These are phyloP conservation scores for Pseudogymnoascus sp. DNA, from an alignment of 2,329 filamentous ascomycete genomes.

Conservation along the genomic window DNA sequence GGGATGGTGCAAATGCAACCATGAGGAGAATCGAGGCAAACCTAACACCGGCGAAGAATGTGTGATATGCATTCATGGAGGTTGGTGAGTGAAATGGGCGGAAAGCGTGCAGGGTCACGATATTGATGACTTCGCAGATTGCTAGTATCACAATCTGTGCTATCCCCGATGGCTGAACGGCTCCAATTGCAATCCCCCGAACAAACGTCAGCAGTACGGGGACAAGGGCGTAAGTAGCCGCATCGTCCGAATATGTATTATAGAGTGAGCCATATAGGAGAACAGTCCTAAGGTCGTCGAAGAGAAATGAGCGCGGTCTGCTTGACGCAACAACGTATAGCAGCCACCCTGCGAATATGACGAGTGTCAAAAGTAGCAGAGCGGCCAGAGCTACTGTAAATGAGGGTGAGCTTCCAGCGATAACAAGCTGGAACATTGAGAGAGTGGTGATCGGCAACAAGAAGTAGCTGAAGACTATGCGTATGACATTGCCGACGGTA, in stretches of 20 bases:
- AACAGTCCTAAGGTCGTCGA: conserved; percentile 86
- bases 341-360: conserved; percentile 70
- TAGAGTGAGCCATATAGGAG: conserved; percentile 88
- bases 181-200: conserved; percentile 83
- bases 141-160: conserved; percentile 87
- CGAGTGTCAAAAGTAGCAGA: conserved; percentile 62
- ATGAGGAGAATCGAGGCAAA: conserved; percentile 69
- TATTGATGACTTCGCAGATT: conserved; percentile 86
- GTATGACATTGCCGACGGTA: conserved; percentile 66
- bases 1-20: conserved; percentile 74
- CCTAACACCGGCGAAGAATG: conserved; percentile 69
- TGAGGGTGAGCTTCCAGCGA: conserved; percentile 57
- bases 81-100: conserved; percentile 83
- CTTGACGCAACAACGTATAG: conserved; percentile 73
- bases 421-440: conserved; percentile 85
- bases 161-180: conserved; percentile 84
- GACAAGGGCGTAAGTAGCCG: conserved; percentile 80
- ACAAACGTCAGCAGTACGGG: conserved; percentile 78
- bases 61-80: conserved; percentile 96
- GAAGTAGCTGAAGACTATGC: conserved; percentile 88
- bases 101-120: conserved; percentile 82
- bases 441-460: conserved; percentile 77
- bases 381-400: conserved; percentile 68
- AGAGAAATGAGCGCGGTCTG: conserved; percentile 76
- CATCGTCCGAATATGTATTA: conserved; percentile 94